Evolutionary conservation across 352 stramenopile genomes (phyloP).

Genomic region (Phytophthora quininea): DNA sequence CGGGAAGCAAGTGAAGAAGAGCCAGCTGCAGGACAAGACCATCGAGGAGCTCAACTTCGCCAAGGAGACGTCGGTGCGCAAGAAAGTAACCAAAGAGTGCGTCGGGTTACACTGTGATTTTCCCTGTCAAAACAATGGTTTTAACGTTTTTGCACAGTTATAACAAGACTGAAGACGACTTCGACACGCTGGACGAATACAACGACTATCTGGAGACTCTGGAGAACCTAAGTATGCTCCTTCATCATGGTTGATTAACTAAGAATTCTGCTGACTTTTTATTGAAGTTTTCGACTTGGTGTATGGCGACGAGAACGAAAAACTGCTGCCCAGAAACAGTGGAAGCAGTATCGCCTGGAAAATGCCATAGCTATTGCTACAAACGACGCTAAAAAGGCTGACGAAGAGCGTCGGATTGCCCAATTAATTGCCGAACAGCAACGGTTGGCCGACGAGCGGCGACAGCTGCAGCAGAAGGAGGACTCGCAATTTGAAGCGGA

Average conservation of each 20-base stretch:
- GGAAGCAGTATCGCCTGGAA: slow-evolving; percentile 86
- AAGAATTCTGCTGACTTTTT: slow-evolving; percentile 1
- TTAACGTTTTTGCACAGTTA: slow-evolving; percentile 49
- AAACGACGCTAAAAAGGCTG: slow-evolving; percentile 86
- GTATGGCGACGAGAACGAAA: slow-evolving; percentile 77
- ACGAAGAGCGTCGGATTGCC: slow-evolving; percentile 86
- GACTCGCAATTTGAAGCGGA: slow-evolving; percentile 85
- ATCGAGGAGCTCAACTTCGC: slow-evolving; percentile 89
- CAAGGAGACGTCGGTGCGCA: slow-evolving; percentile 87
- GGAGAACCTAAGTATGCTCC: slow-evolving; percentile 78
- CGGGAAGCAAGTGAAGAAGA: slow-evolving; percentile 89
- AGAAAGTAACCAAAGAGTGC: slow-evolving; percentile 88
- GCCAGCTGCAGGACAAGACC: slow-evolving; percentile 88
- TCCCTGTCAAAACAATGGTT: background rate
- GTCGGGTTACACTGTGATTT: slow-evolving; percentile 1
- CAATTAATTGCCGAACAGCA: slow-evolving; percentile 87
- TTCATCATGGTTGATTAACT: background rate
- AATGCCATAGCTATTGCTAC: slow-evolving; percentile 85
- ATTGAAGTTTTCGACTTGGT: slow-evolving; percentile 83
- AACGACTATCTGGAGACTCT: slow-evolving; percentile 88
- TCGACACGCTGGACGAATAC: slow-evolving; percentile 86
- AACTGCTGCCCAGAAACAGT: slow-evolving; percentile 79
- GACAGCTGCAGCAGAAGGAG: slow-evolving; percentile 77
- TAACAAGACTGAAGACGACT: slow-evolving; percentile 90
- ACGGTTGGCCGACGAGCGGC: slow-evolving; percentile 75